Conservation (phyloP, 441 rosid species). For the Aquilaria agallochum region DNA sequence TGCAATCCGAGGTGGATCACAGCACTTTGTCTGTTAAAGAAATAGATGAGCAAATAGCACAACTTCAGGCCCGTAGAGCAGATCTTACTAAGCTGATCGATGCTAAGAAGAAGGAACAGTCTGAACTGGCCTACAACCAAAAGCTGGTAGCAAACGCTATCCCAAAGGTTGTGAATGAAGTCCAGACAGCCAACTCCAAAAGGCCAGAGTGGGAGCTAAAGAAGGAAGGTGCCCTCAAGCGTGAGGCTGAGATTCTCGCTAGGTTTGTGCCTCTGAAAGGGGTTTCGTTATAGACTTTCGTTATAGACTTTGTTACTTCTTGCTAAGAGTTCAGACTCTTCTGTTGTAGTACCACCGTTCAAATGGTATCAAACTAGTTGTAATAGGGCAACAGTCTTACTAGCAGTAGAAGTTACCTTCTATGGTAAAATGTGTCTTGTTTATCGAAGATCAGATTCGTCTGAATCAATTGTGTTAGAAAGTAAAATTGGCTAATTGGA, state of each 20-base stretch:
- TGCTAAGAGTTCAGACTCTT: background rate
- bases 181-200: constrained; percentile 49
- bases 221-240: constrained; percentile 40
- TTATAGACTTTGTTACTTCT: constrained; percentile 2
- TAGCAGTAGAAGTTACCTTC: too few species aligned
- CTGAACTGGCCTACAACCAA: constrained; percentile 37
- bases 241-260: constrained; percentile 45
- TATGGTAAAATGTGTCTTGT: background rate
- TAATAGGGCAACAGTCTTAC: too few species aligned
- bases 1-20: constrained; percentile 44
- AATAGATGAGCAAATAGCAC: constrained; percentile 51
- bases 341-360: background rate
- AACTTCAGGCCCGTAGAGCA: constrained; percentile 41
- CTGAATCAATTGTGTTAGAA: too few species aligned
- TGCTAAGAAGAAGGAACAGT: constrained; percentile 35
- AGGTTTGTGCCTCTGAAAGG: constrained; percentile 51
- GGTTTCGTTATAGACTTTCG: constrained; percentile 22
- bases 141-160: constrained; percentile 43
- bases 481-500: too few species aligned
- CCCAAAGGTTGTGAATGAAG: constrained; percentile 41
- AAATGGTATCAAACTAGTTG: too few species aligned
- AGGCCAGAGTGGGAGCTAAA: constrained; percentile 48
- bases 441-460: background rate
- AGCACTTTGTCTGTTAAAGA: constrained; percentile 35
- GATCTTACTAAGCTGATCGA: constrained; percentile 38